Evolutionary conservation across 768 basidiomycete species (phyloP), one percentile per base, ranked within the genome.

Genomic region (Coprinopsis sp.): DNA sequence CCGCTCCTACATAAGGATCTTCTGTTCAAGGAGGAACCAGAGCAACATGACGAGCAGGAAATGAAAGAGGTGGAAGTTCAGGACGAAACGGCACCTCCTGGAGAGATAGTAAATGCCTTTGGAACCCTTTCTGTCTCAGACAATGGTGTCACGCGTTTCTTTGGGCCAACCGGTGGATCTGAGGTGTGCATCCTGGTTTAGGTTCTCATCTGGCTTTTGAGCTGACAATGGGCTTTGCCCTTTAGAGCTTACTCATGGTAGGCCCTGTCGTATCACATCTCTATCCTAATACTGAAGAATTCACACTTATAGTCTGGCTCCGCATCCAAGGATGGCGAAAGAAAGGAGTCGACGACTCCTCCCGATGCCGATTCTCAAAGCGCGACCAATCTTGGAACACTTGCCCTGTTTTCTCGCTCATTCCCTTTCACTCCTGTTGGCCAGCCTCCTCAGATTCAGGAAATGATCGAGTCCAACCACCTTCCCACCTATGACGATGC

Each of bases 371-470:
- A 37, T 21, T 37, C 53, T 8, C 28, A 54, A 18, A 54, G 49
- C 41, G 57, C 64, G 1, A 43, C 55, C 10, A 47, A 43, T 6
- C 50, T 60, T 6, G 54, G 56, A 21, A 60, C 66, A n/a, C 61
- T 72, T 7, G 46, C 69, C 13, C 69, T 73, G 51, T 82, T 84
- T 60, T 79, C 82, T 4, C 72, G 70, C 31, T 64, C 75, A 18
- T 86, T 85, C 58, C 83, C 82, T 0, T 79, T 85, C 58, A 81
- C 79, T 0, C 82, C 82, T 16, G 61, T 78, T 53, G 81, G 79
- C 16, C 61, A 72, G 3, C 56, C 73, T 2, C 52, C 61, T 6
- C 69, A 70, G 23, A 70, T 79, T 25, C 74, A 74, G 44, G 67
- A 69, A 31, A 57, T 81, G 33, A 71, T 85, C 34, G 70, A 74